phyloP scores from a whole-genome alignment of 306 rosid genomes.

The Prosopis cineraria region DNA sequence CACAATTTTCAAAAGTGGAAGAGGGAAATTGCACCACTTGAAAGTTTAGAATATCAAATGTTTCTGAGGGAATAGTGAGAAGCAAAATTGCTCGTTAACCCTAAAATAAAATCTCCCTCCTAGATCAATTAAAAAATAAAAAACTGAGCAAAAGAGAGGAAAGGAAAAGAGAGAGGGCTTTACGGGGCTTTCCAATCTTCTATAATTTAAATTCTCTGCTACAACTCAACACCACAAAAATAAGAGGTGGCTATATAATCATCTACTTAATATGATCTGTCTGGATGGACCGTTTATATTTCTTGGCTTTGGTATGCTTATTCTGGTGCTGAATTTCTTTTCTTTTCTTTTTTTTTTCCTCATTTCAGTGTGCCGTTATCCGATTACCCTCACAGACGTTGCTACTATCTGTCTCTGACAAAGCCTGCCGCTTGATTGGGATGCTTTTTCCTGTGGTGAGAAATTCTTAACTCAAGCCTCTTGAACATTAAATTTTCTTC shows the following conservation, averaged over 20 bases:
- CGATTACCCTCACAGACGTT: conserved; percentile 94
- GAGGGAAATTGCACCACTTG: no score
- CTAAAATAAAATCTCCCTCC: no score
- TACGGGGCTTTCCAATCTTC: not conserved
- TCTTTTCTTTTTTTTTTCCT: conserved; percentile 37
- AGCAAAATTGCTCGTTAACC: no score
- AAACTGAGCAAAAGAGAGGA: not conserved
- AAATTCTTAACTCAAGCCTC: conserved; percentile 7
- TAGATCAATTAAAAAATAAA: not conserved
- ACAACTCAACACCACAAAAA: not conserved
- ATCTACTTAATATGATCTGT: not conserved
- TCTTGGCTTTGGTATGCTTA: not conserved
- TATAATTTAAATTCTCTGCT: not conserved
- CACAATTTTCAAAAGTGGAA: no score
- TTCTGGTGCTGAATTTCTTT: conserved; percentile 21
- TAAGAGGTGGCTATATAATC: no score
- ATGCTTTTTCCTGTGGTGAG: conserved; percentile 99
- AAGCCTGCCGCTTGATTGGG: conserved; percentile 93
- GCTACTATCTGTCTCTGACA: conserved; percentile 92
- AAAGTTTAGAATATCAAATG: no score
- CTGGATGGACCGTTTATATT: conserved; percentile 2
- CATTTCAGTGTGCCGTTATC: conserved; percentile 93
- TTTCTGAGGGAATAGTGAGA: no score
- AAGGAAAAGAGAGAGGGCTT: not conserved
- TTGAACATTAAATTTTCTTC: not conserved